Conservation (phyloP, 441 rosid species). For the Theobroma grandiflorum region DNA sequence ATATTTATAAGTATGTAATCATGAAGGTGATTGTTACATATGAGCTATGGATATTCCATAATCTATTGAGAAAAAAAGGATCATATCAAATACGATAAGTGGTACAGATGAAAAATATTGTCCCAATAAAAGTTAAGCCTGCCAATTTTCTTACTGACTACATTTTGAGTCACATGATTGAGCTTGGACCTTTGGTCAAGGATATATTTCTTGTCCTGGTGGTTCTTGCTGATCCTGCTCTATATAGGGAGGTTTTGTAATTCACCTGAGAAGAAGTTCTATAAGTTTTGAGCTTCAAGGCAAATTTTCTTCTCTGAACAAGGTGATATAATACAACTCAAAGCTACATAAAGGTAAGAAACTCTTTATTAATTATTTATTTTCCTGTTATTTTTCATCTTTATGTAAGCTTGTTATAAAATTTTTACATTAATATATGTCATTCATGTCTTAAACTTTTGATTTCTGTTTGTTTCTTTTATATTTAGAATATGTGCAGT, state of each 20-base stretch:
- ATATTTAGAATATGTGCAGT: neutral
- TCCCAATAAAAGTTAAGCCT: neutral
- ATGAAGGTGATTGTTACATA: neutral
- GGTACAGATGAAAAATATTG: neutral
- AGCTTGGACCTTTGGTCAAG: neutral
- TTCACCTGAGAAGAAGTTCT: neutral
- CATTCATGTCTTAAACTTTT: neutral
- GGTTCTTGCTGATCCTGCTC: neutral
- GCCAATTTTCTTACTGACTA: neutral
- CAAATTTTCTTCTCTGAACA: neutral
- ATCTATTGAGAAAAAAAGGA: neutral
- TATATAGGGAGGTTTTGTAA: neutral
- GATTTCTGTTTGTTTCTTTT: neutral
- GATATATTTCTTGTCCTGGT: slow-evolving; percentile 3
- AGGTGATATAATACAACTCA: slow-evolving; percentile 1
- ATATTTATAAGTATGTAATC: neutral
- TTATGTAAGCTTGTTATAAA: neutral
- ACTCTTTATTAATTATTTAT: neutral
- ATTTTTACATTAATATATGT: neutral
- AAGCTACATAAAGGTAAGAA: neutral
- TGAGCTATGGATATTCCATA: neutral
- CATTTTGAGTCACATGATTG: neutral
- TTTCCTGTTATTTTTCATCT: neutral
- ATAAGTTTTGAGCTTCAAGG: neutral
- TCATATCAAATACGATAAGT: neutral